Percentiles rank a stretch among this genome's conserved stretches.
These are phyloP conservation scores for Ophiostoma australiae DNA, from an alignment of 2,329 filamentous ascomycete genomes.

Conservation along the genomic window DNA sequence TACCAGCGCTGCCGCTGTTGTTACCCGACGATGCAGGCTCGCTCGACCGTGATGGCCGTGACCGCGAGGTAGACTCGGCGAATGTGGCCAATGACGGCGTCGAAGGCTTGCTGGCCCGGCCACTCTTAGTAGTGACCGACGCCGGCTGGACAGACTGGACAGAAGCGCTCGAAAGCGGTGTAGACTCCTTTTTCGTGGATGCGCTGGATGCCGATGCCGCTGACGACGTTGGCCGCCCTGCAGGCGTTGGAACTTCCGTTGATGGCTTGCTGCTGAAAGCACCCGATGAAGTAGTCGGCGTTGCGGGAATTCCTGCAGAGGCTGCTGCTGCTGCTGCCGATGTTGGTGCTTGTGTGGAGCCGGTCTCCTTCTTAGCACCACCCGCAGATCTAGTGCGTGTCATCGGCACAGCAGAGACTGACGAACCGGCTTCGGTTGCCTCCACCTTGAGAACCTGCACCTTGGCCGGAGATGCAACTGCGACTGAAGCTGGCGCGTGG, in stretches of 20 bases:
- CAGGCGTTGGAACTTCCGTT: background rate
- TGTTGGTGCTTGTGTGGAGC: background rate
- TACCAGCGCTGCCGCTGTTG: constrained; percentile 14
- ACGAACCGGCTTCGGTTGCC: constrained; percentile 27
- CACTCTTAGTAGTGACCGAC: constrained; percentile 56
- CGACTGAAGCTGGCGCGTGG: background rate
- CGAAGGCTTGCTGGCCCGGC: constrained; percentile 61
- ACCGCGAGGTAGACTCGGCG: constrained; percentile 49
- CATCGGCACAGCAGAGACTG: constrained; percentile 18
- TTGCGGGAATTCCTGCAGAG: background rate
- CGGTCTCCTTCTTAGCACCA: constrained; percentile 29
- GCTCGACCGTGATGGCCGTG: constrained; percentile 49
- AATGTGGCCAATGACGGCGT: constrained; percentile 58
- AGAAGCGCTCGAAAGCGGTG: constrained; percentile 35
- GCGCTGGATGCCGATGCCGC: constrained; percentile 26
- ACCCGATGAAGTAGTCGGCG: background rate
- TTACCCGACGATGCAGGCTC: constrained; percentile 30
- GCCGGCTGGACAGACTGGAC: constrained; percentile 26
- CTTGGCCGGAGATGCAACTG: constrained; percentile 30
- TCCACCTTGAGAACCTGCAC: constrained; percentile 33
- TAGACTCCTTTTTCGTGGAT: constrained; percentile 43
- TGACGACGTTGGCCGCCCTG: constrained; percentile 6
- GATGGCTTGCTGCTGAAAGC: background rate
- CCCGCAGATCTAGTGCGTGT: constrained; percentile 24
- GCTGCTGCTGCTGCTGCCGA: background rate